phyloP scores from a whole-genome alignment of 495 filamentous ascomycete species.

The Daldinia concentrica region DNA sequence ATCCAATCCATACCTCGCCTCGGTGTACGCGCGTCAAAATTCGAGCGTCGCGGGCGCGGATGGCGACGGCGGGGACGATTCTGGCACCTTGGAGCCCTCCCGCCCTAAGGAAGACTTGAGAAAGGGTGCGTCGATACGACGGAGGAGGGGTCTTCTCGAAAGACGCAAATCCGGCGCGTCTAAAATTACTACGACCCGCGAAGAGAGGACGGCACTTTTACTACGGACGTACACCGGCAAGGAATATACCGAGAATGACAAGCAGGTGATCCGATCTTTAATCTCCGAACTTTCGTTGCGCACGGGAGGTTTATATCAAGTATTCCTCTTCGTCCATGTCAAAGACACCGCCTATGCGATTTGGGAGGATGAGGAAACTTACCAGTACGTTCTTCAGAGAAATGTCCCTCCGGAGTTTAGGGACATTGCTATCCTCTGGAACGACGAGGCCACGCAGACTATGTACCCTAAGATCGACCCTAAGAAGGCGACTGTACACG shows the following conservation, averaged over 20 bases:
- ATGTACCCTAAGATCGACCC: slow-evolving; percentile 65
- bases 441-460: slow-evolving; percentile 62
- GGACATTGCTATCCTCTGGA: slow-evolving; percentile 74
- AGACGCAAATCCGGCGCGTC: slow-evolving; percentile 20
- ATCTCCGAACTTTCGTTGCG: slow-evolving; percentile 76
- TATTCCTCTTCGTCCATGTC: slow-evolving; percentile 79
- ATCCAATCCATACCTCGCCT: slow-evolving; percentile 46
- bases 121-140: slow-evolving; percentile 12
- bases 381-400: slow-evolving; percentile 61
- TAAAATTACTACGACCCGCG: slow-evolving; percentile 30
- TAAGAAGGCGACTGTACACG: slow-evolving; percentile 54
- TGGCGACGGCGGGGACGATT: slow-evolving; percentile 10
- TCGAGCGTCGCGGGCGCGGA: slow-evolving; percentile 19
- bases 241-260: slow-evolving; percentile 74
- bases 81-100: not conserved
- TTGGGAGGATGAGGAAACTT: slow-evolving; percentile 61
- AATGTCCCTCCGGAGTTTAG: slow-evolving; percentile 72
- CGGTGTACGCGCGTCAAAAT: slow-evolving; percentile 42
- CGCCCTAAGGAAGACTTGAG: slow-evolving; percentile 17
- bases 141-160: slow-evolving; percentile 20
- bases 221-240: slow-evolving; percentile 75
- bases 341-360: slow-evolving; percentile 67
- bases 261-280: slow-evolving; percentile 74
- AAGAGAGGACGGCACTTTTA: slow-evolving; percentile 72
- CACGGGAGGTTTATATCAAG: slow-evolving; percentile 79